Evolutionary conservation across 345 rosid species (phyloP).

Genomic region (Salix dunnii): DNA sequence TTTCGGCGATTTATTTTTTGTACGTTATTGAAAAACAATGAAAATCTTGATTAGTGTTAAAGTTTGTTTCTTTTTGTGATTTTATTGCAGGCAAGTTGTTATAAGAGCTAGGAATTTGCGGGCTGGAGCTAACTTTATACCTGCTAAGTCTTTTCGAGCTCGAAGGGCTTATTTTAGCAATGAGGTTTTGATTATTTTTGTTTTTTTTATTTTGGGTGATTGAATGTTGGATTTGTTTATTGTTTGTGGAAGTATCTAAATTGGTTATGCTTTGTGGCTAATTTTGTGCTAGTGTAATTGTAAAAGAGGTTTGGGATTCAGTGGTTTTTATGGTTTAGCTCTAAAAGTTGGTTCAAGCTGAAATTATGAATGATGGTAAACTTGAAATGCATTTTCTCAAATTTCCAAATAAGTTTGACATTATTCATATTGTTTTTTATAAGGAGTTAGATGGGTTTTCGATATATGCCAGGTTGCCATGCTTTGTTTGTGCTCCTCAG

Average conservation of each 20-base stretch:
- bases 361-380: neutral
- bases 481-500: neutral
- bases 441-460: neutral
- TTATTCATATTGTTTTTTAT: neutral
- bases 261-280: neutral
- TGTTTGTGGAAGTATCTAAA: neutral
- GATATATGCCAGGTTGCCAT: neutral
- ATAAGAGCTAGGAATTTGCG: constrained; percentile 87
- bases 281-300: neutral
- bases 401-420: neutral
- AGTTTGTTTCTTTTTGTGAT: neutral
- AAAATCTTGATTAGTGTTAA: neutral
- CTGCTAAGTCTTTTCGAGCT: constrained; percentile 77
- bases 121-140: constrained; percentile 80
- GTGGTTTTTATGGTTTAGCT: neutral
- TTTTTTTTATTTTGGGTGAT: neutral
- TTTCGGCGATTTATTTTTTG: neutral
- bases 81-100: constrained; percentile 60
- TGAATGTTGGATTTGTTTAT: neutral
- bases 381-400: neutral
- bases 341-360: neutral
- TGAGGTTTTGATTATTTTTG: constrained; percentile 49
- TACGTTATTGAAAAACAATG: neutral
- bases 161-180: constrained; percentile 78
- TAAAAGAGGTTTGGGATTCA: neutral